Evolutionary conservation across 2,329 filamentous ascomycete species (phyloP), one percentile per base, ranked within the genome.

Genomic region (Diaporthe amygdali): DNA sequence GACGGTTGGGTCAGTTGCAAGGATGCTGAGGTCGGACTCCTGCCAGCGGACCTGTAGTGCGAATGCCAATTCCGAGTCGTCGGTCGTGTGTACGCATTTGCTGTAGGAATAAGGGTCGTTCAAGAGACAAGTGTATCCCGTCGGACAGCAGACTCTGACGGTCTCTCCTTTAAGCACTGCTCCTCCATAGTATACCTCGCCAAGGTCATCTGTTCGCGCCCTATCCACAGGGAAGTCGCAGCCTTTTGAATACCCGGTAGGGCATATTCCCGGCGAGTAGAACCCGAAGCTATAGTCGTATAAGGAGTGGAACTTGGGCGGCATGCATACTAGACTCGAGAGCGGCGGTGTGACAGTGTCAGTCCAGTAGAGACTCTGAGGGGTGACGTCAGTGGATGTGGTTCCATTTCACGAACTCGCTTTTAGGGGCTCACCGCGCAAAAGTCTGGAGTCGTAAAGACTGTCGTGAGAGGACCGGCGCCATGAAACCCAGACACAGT

Each of bases 11-110:
- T 76, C 69, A 37, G 74, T 76, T 41, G 74, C 68, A 27, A 76
- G 39, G 20, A 68, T 73, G 22, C 67, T 68, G 6, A 76, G 64
- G 52, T 76, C 74, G 20, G 71, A 74, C 6, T 67, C 63, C 56
- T 69, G 71, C 74, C 74, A 76, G 32, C 74, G 70, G n/a, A 76
- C 74, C 51, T 76, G 74, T 14, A 76, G 54, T 10, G 70, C 74
- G 47, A 39, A 76, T 9, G 74, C 74, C 41, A 72, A 54, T 20
- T 74, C 20, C 54, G 51, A 49, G 15, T 67, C n/a, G 61, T 72
- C 47, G 72, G 72, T 14, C n/a, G 73, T 75, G n/a, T 66, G 63
- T 5, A 68, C 54, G 22, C 72, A 75, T 66, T 72, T 71, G 69
- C 73, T 74, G 34, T 73, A 74, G 1, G 37, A 66, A n/a, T 25